Conservation (phyloP, 495 filamentous ascomycete species). For the Penicillium goetzii region DNA sequence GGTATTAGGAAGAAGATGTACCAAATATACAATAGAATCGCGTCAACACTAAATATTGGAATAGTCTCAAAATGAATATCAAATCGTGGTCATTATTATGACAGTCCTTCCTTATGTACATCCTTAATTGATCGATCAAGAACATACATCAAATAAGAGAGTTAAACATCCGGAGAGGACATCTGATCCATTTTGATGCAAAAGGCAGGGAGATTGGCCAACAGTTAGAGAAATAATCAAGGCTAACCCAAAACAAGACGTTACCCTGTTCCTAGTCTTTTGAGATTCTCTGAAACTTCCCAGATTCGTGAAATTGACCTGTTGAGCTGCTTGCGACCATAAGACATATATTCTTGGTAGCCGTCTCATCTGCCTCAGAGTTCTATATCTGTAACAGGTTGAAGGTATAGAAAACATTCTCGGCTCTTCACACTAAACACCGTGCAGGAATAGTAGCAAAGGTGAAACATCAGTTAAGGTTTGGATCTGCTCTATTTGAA, state of each 20-base stretch:
- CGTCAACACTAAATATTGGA: background rate
- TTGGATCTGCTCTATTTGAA: background rate
- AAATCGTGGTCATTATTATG: background rate
- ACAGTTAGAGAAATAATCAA: background rate
- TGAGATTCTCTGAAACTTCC: background rate
- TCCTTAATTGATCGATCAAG: background rate
- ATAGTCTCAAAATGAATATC: background rate
- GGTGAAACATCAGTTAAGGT: background rate
- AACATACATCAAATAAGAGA: background rate
- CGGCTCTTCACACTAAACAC: background rate
- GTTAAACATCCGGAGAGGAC: background rate
- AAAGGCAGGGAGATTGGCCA: background rate
- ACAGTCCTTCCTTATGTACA: background rate
- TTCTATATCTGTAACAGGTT: background rate
- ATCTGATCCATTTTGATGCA: background rate
- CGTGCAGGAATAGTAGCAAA: background rate
- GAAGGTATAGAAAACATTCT: background rate
- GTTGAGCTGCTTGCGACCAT: background rate
- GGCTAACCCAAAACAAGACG: background rate
- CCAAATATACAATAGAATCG: background rate
- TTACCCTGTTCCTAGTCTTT: background rate
- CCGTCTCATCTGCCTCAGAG: too few species aligned
- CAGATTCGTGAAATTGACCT: background rate
- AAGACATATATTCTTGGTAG: too few species aligned
- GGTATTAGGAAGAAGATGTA: background rate